Evolutionary conservation across 352 stramenopile genomes (phyloP).

Genomic region (Phytophthora foliorum): DNA sequence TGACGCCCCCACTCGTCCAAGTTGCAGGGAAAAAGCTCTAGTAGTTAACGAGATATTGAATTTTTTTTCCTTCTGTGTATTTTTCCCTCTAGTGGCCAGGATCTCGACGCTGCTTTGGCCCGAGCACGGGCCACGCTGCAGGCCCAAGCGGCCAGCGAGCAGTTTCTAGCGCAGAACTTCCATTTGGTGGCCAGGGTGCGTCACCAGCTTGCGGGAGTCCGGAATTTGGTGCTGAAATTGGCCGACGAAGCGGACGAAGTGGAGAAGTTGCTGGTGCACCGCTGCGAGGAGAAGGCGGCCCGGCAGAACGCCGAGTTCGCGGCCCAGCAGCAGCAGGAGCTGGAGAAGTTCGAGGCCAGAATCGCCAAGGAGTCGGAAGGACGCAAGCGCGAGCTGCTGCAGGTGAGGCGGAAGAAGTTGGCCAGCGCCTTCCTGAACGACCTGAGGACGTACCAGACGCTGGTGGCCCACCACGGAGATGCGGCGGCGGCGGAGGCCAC

Average conservation of each 20-base stretch:
- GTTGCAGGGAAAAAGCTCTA: background rate
- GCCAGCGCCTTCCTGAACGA: slow-evolving; percentile 80
- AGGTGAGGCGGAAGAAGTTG: slow-evolving; percentile 63
- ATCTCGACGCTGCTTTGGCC: slow-evolving; percentile 52
- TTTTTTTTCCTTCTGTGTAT: slow-evolving; percentile 17
- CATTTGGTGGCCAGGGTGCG: slow-evolving; percentile 63
- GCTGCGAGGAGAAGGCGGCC: slow-evolving; percentile 80
- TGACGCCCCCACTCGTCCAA: slow-evolving; percentile 20
- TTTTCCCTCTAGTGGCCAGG: slow-evolving; percentile 52
- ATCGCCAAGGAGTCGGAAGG: slow-evolving; percentile 78
- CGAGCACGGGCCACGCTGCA: slow-evolving; percentile 57
- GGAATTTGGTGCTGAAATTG: slow-evolving; percentile 62
- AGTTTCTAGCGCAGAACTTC: slow-evolving; percentile 75
- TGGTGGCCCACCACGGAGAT: slow-evolving; percentile 66
- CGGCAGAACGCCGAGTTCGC: slow-evolving; percentile 81
- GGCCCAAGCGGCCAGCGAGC: slow-evolving; percentile 72
- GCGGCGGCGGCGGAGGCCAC: slow-evolving; percentile 20
- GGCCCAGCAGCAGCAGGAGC: slow-evolving; percentile 69
- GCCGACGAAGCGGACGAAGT: slow-evolving; percentile 72
- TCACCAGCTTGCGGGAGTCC: slow-evolving; percentile 60
- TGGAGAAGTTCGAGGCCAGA: slow-evolving; percentile 73
- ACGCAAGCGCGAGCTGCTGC: slow-evolving; percentile 63
- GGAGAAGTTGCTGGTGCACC: slow-evolving; percentile 72
- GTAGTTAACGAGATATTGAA: slow-evolving; percentile 27
- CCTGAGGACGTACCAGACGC: slow-evolving; percentile 82